Conservation (phyloP, 306 rosid species). For the Glycine tomentella region DNA sequence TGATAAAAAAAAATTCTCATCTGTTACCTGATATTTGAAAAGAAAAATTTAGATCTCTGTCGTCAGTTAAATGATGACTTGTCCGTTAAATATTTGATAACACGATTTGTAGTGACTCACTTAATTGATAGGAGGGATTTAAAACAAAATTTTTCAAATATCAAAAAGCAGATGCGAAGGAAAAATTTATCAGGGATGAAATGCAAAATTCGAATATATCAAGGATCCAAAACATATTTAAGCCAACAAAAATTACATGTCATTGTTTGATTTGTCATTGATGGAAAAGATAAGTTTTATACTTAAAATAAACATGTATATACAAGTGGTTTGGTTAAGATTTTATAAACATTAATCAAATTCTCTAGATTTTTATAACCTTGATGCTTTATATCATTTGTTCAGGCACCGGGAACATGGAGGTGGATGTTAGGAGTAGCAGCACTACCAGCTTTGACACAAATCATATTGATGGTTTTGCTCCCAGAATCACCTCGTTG, state of each 20-base stretch:
- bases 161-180: too few relatives aligned
- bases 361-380: neutral
- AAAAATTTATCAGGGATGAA: too few relatives aligned
- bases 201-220: too few relatives aligned
- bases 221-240: too few relatives aligned
- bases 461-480: slow-evolving; percentile 54
- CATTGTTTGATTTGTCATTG: neutral
- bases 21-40: too few relatives aligned
- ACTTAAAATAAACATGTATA: neutral
- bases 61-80: too few relatives aligned
- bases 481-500: slow-evolving; percentile 84
- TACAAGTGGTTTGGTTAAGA: neutral
- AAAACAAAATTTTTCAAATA: too few relatives aligned
- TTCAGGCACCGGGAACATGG: slow-evolving; percentile 74
- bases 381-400: neutral
- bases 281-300: neutral
- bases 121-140: too few relatives aligned
- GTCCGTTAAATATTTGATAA: too few relatives aligned
- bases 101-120: too few relatives aligned
- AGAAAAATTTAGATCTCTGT: too few relatives aligned
- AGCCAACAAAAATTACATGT: neutral
- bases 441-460: slow-evolving; percentile 63
- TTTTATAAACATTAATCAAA: neutral
- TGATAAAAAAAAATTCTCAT: too few relatives aligned
- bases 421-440: slow-evolving; percentile 85